Conservation (phyloP, 495 filamentous ascomycete genomes). For the Annulohypoxylon stygium region DNA sequence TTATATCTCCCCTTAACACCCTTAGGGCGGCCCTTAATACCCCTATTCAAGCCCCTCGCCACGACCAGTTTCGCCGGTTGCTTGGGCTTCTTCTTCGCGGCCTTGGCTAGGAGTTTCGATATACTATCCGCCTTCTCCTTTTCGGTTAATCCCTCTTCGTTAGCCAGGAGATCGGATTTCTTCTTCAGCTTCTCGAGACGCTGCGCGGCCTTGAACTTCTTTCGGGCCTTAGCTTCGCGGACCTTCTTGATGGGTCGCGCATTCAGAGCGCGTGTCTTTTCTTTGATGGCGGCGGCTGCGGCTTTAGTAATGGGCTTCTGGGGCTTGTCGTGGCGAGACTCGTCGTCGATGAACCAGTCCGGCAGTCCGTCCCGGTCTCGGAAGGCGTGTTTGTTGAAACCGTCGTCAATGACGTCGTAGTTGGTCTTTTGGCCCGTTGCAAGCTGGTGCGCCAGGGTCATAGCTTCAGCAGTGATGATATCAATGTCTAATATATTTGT, state of each 20-base stretch:
- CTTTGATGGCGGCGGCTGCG: slow-evolving; percentile 92
- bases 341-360: slow-evolving; percentile 98
- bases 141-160: slow-evolving; percentile 92
- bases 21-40: slow-evolving; percentile 69
- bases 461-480: slow-evolving; percentile 98
- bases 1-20: slow-evolving; percentile 98
- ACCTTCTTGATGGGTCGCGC: slow-evolving; percentile 99
- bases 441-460: slow-evolving; percentile 95
- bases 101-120: slow-evolving; percentile 81
- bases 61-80: slow-evolving; percentile 89
- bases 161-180: slow-evolving; percentile 88
- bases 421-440: slow-evolving; percentile 85
- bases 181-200: slow-evolving; percentile 92
- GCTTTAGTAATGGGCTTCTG: slow-evolving; percentile 91
- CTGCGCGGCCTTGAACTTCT: slow-evolving; percentile 95
- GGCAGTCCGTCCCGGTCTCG: slow-evolving; percentile 93
- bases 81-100: slow-evolving; percentile 87
- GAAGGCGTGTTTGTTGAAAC: slow-evolving; percentile 92
- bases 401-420: slow-evolving; percentile 85
- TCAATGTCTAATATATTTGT: slow-evolving; percentile 79
- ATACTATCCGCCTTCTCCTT: slow-evolving; percentile 93
- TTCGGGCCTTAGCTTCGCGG: slow-evolving; percentile 91
- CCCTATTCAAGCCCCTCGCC: slow-evolving; percentile 85
- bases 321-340: slow-evolving; percentile 82
- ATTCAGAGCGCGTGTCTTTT: slow-evolving; percentile 93